Base-by-base conservation (phyloP, 768 basidiomycete species). In the Imleria badia region DNA sequence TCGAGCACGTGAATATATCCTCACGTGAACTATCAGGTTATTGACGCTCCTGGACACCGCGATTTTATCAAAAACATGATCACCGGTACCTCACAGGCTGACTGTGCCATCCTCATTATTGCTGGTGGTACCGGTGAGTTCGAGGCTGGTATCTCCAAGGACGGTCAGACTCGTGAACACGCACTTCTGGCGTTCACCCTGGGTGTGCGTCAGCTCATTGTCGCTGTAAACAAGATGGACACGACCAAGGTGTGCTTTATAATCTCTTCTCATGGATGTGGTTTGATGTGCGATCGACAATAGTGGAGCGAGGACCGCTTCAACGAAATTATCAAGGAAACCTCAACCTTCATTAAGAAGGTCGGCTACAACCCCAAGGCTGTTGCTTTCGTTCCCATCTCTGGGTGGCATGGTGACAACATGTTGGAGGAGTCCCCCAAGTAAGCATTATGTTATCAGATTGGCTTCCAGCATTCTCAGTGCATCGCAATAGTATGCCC, bases 21-120 rank as follows among this genome's bases (percentile, higher is more conserved):
- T 55, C 23, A 49, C 44, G 10, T 20, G 3, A n/a, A 59, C 45
- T 48, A 58, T 47, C 63, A 91, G 93, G 94, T 99, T 79, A 98
- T 98, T 68, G 97, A 98, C 73, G 97, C 97, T 75, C 97, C 97
- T 45, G 96, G 96, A 73, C 95, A 97, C 77, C 94, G 97, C 86
- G 97, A 99, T 73, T 99, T 99, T 81, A 99, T 99, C 86, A 99
- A 99, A 82, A 99, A 97, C 92, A 97, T 95, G 95, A 99, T 99
- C 76, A 99, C 97, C 60, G 97, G 97, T 84, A 99, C 97, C 68
- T 99, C 97, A 69, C 97, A 99, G 86, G 95, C 96, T 73, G 96
- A 99, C 75, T 98, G 96, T 72, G 97, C 95, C 70, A 86, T 99
- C 76, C 94, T 99, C 77, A 98, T 99, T 83, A 99, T 99, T 66